Percentiles rank a stretch among this genome's conserved stretches.
Conservation (phyloP, 208 protist species). For the Histomonas meleagridis region DNA sequence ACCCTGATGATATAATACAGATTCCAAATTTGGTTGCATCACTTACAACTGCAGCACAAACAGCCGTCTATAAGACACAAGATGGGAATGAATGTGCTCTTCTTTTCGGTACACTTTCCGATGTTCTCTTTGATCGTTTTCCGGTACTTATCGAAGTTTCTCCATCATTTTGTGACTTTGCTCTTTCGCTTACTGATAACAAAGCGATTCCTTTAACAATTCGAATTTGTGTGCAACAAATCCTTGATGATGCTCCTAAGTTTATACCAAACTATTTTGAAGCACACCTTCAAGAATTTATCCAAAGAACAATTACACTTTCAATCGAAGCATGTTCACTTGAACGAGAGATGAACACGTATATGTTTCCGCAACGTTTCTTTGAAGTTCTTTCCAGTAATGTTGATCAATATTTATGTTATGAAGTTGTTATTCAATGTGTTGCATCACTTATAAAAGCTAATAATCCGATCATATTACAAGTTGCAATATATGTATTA, state of each 20-base stretch:
- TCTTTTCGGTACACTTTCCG: neutral
- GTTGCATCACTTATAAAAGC: neutral
- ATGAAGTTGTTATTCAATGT: neutral
- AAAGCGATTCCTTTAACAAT: neutral
- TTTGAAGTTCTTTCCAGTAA: neutral
- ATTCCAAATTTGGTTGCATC: neutral
- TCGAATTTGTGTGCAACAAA: neutral
- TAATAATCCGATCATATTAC: neutral
- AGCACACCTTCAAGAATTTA: neutral
- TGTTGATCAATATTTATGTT: neutral
- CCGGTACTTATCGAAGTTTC: neutral
- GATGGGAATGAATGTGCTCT: neutral
- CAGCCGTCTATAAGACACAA: neutral
- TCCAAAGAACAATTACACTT: neutral
- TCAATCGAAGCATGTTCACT: neutral
- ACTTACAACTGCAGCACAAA: neutral
- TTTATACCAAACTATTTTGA: neutral
- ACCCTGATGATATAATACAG: neutral
- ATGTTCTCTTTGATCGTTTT: neutral
- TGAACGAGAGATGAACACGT: neutral
- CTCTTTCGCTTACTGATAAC: neutral
- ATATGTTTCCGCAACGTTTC: neutral
- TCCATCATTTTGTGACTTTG: neutral
- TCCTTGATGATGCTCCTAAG: neutral
- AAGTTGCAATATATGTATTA: neutral